A percentile compares a stretch with the other conserved stretches of the same genome.
Evolutionary conservation across 768 basidiomycete species (phyloP).

Genomic region (Lactarius evosmus): DNA sequence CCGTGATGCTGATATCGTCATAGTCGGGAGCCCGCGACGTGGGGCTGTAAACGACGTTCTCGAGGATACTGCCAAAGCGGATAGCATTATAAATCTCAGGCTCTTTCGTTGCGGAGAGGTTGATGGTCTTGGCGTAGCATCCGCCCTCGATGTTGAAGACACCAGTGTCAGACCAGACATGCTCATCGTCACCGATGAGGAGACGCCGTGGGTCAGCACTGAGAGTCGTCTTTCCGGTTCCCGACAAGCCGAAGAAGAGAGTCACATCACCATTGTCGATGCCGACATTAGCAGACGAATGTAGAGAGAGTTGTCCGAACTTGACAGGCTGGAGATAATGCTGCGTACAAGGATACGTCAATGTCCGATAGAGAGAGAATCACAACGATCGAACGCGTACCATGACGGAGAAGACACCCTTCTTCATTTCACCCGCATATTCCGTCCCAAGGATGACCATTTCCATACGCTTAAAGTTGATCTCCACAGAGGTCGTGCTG

Average conservation of each 20-base stretch:
- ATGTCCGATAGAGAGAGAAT: constrained; percentile 8
- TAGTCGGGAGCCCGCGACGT: constrained; percentile 82
- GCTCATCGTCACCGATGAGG: constrained; percentile 98
- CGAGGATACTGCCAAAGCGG: constrained; percentile 92
- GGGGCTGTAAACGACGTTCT: constrained; percentile 98
- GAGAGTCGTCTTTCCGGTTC: constrained; percentile 98
- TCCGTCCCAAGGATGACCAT: constrained; percentile 99
- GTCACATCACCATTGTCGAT: constrained; percentile 88
- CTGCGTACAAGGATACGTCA: constrained; percentile 37
- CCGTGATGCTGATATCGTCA: constrained; percentile 94
- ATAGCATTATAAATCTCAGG: constrained; percentile 97
- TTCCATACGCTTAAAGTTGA: constrained; percentile 99
- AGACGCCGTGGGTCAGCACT: constrained; percentile 93
- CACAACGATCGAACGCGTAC: constrained; percentile 36
- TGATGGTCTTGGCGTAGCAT: constrained; percentile 98
- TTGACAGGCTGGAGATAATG: constrained; percentile 99
- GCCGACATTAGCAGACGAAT: constrained; percentile 97
- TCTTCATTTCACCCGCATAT: constrained; percentile 99
- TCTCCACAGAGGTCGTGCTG: constrained; percentile 96
- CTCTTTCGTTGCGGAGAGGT: constrained; percentile 95
- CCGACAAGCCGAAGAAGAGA: constrained; percentile 97
- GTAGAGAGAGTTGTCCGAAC: constrained; percentile 94
- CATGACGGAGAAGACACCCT: constrained; percentile 99
- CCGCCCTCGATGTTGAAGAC: constrained; percentile 99
- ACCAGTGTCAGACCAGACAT: constrained; percentile 98